Conservation (phyloP, 2,329 filamentous ascomycete genomes). For the Piedraia hortae region DNA sequence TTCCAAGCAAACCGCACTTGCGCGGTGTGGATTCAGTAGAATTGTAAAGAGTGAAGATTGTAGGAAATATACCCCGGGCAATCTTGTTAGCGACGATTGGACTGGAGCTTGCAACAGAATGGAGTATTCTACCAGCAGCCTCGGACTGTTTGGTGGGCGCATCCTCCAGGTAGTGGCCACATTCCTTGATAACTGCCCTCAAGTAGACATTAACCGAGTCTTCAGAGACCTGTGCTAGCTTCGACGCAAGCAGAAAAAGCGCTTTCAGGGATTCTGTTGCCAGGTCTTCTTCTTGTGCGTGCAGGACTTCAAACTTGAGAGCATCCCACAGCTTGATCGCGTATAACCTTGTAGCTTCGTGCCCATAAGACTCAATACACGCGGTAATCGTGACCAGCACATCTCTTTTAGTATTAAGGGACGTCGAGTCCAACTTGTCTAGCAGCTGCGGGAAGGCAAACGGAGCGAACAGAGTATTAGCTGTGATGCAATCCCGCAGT, state of each 20-base stretch:
- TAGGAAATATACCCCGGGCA: slow-evolving; percentile 27
- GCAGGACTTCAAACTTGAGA: slow-evolving; percentile 40
- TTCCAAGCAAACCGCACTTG: slow-evolving; percentile 32
- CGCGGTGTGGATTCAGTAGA: slow-evolving; percentile 33
- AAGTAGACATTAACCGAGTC: slow-evolving; percentile 26
- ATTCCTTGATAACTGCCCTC: slow-evolving; percentile 35
- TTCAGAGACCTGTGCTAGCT: slow-evolving; percentile 23
- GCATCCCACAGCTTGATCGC: slow-evolving; percentile 40
- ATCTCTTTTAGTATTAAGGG: slow-evolving; percentile 40
- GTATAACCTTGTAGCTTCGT: slow-evolving; percentile 30
- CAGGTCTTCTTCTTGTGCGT: slow-evolving; percentile 37
- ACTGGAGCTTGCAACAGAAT: slow-evolving; percentile 27
- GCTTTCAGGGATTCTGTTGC: slow-evolving; percentile 29
- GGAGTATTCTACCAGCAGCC: slow-evolving; percentile 32
- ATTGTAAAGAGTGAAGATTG: slow-evolving; percentile 31
- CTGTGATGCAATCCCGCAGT: slow-evolving; percentile 34
- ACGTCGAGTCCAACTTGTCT: slow-evolving; percentile 42
- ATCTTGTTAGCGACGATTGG: slow-evolving; percentile 26
- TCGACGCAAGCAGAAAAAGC: slow-evolving; percentile 26
- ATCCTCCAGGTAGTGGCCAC: slow-evolving; percentile 38
- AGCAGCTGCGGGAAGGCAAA: slow-evolving; percentile 38
- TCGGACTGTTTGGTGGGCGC: slow-evolving; percentile 41
- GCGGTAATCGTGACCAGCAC: slow-evolving; percentile 34
- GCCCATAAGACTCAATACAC: slow-evolving; percentile 31
- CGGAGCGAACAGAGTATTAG: slow-evolving; percentile 34